Base-by-base conservation (phyloP, 805 yeast genomes). In the Starmerella cellae region DNA sequence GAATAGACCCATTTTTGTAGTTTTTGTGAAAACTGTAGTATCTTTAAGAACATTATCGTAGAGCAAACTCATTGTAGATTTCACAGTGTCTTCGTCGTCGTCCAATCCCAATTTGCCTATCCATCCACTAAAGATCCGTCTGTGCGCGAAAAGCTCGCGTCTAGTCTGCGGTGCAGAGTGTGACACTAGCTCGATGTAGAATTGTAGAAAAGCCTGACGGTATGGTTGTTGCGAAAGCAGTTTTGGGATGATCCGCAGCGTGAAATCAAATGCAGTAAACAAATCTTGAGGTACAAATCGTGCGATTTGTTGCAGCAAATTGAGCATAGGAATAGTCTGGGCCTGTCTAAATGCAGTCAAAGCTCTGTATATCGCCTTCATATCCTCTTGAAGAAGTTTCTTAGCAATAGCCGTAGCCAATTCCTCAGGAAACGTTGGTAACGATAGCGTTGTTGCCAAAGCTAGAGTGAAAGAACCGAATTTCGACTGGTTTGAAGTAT, bases 1-100 rank as follows among this genome's bases (percentile, higher is more conserved):
- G 54, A 88, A 70, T 14, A 85, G 70, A 46, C 75, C 74, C 46
- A 83, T 71, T 57, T 85, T 87, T 0, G 84, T 71, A 46, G 77
- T 65, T 53, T 76, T 78, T 50, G 74, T 74, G 56, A 76, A 79
- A 2, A 41, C 33, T 11, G 70, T 61, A 2, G 64, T 54, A 50
- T 87, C 96, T 22, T 62, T 57, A 28, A 83, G 54, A 2, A 87
- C 69, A 19, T 64, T 62, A 1, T 61, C 55, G 16, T 67, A 72
- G 44, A 83, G 62, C 21, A 74, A 66, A 0, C 59, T 56, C 2
- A 82, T 43, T 0, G 78, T 63, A 19, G 55, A 40, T 0, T 43
- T 43, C 11, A 77, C 55, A n/a, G 69, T 41, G 1, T 63, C 65
- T 5, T 60, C 55, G 9, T 75, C 62, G 55, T 84, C 94, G 19